These are phyloP conservation scores for Pseudonitzschia pungens DNA, from an alignment of 108 stramenopile genomes.

Conservation along the genomic window DNA sequence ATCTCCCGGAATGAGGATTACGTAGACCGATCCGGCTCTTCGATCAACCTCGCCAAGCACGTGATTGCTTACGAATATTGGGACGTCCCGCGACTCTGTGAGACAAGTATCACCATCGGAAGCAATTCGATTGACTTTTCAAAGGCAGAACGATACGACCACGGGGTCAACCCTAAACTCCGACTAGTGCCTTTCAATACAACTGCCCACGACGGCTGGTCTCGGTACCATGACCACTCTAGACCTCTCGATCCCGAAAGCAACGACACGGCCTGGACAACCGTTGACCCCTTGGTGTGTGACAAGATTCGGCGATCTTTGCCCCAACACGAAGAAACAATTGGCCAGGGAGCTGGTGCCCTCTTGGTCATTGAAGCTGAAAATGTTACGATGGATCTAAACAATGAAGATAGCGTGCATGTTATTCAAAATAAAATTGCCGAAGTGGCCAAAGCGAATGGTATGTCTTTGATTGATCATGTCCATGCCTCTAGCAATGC, in stretches of 20 bases:
- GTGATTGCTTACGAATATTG: neutral
- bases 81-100: constrained; percentile 54
- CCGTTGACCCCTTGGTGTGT: neutral
- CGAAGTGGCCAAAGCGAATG: constrained; percentile 27
- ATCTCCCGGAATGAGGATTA: constrained; percentile 9
- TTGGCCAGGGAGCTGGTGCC: constrained; percentile 31
- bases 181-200: neutral
- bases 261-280: neutral
- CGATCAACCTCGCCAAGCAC: neutral
- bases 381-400: constrained; percentile 22
- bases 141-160: constrained; percentile 17
- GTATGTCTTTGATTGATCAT: constrained; percentile 9
- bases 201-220: constrained; percentile 1
- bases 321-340: neutral
- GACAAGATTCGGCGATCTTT: neutral
- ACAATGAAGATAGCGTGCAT: neutral
- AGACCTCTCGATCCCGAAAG: neutral
- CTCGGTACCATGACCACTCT: constrained; percentile 12
- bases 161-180: constrained; percentile 14
- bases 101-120: constrained; percentile 60
- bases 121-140: constrained; percentile 61
- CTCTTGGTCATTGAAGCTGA: constrained; percentile 64
- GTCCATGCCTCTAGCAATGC: constrained; percentile 25
- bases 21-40: neutral
- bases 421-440: constrained; percentile 13